These are phyloP conservation scores for Candida nanaspora DNA, from an alignment of 805 yeast genomes.

Conservation along the genomic window DNA sequence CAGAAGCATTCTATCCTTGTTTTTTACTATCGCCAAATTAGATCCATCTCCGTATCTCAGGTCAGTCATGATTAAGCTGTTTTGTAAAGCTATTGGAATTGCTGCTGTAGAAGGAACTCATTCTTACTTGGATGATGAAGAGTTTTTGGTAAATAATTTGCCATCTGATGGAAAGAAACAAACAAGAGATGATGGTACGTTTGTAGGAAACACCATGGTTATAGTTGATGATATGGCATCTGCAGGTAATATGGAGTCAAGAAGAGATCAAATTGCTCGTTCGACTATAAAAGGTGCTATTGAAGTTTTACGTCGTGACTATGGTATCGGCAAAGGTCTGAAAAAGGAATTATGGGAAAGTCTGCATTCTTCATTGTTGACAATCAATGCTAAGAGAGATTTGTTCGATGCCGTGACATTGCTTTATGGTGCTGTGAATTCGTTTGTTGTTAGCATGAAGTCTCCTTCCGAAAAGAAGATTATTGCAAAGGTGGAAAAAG, in stretches of 20 bases:
- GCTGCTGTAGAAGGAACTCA: constrained; percentile 62
- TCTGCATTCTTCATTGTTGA: constrained; percentile 52
- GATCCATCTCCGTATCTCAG: constrained; percentile 51
- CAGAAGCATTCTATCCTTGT: constrained; percentile 49
- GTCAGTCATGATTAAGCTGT: constrained; percentile 36
- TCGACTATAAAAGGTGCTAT: constrained; percentile 59
- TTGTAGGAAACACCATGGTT: constrained; percentile 31
- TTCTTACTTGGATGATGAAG: constrained; percentile 57
- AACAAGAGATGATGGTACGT: constrained; percentile 1
- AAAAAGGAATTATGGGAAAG: constrained; percentile 59
- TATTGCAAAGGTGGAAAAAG: constrained; percentile 40
- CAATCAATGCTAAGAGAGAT: constrained; percentile 52
- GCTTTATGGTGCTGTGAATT: constrained; percentile 54
- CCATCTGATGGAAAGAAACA: constrained; percentile 1
- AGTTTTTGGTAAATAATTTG: constrained; percentile 28
- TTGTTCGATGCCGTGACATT: constrained; percentile 62
- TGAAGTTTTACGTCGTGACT: constrained; percentile 54
- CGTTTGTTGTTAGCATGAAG: constrained; percentile 53
- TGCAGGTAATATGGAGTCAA: constrained; percentile 34
- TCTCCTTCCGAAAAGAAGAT: constrained; percentile 66
- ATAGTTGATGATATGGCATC: constrained; percentile 49
- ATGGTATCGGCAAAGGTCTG: constrained; percentile 50
- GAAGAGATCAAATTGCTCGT: constrained; percentile 63
- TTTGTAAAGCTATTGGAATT: constrained; percentile 49
- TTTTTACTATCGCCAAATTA: constrained; percentile 47